Conservation (phyloP, 441 rosid species). For the Gossypium schwendimanii region DNA sequence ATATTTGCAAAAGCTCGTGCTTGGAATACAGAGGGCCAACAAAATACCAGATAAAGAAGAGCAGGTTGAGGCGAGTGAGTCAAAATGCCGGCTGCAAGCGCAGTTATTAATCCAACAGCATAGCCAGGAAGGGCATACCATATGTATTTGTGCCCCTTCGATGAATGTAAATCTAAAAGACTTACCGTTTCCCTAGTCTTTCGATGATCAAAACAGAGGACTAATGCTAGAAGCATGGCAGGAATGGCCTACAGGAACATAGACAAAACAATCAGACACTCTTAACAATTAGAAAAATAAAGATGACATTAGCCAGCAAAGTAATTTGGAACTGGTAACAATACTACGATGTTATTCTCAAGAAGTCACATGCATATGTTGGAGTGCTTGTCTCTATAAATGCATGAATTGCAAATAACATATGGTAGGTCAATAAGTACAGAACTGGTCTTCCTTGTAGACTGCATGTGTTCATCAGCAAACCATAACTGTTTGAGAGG, state of each 20-base stretch:
- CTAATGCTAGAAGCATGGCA: slow-evolving; percentile 80
- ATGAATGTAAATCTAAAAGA: slow-evolving; percentile 53
- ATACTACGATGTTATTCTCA: background rate
- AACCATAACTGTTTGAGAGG: background rate
- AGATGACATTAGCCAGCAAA: background rate
- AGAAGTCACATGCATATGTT: background rate
- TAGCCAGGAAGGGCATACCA: slow-evolving; percentile 88
- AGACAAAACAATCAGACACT: background rate
- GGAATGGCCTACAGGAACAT: slow-evolving; percentile 64
- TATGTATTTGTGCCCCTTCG: slow-evolving; percentile 79
- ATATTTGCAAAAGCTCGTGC: background rate
- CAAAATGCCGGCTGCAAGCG: slow-evolving; percentile 78
- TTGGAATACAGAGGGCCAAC: background rate
- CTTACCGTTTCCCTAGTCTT: slow-evolving; percentile 71
- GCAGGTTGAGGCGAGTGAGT: slow-evolving; percentile 89
- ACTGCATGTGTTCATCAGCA: background rate
- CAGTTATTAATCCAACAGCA: slow-evolving; percentile 66
- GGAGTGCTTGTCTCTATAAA: background rate
- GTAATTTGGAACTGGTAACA: background rate
- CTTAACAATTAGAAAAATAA: background rate
- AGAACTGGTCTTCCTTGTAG: background rate
- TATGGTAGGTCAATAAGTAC: background rate
- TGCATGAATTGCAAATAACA: background rate
- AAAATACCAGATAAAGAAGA: slow-evolving; percentile 78
- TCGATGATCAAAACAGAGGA: slow-evolving; percentile 79